Base-by-base conservation (phyloP, 2,329 filamentous ascomycete species). In the Fusarium sp. region DNA sequence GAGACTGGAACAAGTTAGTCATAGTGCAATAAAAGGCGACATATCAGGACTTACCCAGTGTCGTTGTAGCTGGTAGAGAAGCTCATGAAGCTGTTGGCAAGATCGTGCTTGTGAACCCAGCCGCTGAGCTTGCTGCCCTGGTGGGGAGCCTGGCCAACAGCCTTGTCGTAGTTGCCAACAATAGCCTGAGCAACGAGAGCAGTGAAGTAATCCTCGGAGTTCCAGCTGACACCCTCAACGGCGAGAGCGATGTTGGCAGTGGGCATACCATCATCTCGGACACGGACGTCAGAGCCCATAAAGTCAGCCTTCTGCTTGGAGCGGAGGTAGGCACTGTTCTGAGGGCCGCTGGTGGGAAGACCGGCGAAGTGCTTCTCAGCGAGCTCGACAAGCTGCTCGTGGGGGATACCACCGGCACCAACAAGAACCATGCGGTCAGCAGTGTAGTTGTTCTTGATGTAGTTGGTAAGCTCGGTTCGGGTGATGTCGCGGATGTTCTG, bases 11-110 rank as follows among this genome's bases (percentile, higher is more conserved):
- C 6, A 52, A 18, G 60, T 80, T 72, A 78, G 76, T 52, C 60
- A 67, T 38, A 60, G 6, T n/a, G 30, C 30, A 31, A n/a, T 16
- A 23, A 18, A 18, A 31, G 12, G 9, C 15, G n/a, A 15, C 8
- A 16, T 28, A 12, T 20, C 55, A 52, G 31, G 34, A 54, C 90
- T 83, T 89, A 97, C 94, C 94, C 96, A 80, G 96, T 99, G 82
- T 99, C 96, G 79, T 94, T 98, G 86, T 99, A 99, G 87, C 93
- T 97, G 74, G 96, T 99, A 72, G 94, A 97, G 86, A 99, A 99
- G 86, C 93, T 97, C 97, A 99, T 99, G 88, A 97, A 99, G 89
- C 94, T 97, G 87, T 97, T 99, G 82, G 96, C 96, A 68, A 99
- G 89, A 81, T 94, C 91, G 84, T 98, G 89, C 84, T 97, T 91